Evolutionary conservation across 257 asterid species (phyloP).

Genomic region (Nicotiana benthamiana): DNA sequence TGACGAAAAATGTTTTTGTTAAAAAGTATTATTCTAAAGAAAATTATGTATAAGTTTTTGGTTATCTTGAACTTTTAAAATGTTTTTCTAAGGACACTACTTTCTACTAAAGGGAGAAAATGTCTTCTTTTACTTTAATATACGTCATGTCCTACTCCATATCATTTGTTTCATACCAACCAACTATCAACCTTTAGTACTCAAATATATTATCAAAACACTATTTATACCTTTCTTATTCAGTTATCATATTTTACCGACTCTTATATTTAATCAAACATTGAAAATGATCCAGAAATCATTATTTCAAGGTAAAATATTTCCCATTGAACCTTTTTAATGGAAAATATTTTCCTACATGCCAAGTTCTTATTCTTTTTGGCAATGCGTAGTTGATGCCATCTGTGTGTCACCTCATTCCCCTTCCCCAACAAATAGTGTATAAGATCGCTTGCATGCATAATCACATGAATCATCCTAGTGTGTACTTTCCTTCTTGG

Average conservation of each 20-base stretch:
- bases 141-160: neutral
- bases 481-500: neutral
- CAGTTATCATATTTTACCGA: neutral
- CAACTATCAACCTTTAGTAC: neutral
- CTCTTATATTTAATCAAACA: neutral
- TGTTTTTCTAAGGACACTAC: neutral
- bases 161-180: neutral
- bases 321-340: neutral
- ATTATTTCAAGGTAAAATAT: neutral
- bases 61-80: neutral
- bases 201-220: neutral
- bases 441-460: neutral
- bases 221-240: neutral
- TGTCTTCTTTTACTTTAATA: neutral
- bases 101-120: neutral
- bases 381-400: neutral
- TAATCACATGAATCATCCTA: neutral
- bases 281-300: neutral
- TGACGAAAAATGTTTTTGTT: neutral
- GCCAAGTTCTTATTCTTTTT: neutral
- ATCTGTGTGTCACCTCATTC: neutral
- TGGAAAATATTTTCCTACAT: neutral
- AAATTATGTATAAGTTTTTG: neutral
- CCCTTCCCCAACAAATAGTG: neutral
- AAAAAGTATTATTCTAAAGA: neutral